Percentiles rank a stretch among this genome's conserved stretches.
These are phyloP conservation scores for Ramaria rubella DNA, from an alignment of 768 basidiomycete species.

Conservation along the genomic window DNA sequence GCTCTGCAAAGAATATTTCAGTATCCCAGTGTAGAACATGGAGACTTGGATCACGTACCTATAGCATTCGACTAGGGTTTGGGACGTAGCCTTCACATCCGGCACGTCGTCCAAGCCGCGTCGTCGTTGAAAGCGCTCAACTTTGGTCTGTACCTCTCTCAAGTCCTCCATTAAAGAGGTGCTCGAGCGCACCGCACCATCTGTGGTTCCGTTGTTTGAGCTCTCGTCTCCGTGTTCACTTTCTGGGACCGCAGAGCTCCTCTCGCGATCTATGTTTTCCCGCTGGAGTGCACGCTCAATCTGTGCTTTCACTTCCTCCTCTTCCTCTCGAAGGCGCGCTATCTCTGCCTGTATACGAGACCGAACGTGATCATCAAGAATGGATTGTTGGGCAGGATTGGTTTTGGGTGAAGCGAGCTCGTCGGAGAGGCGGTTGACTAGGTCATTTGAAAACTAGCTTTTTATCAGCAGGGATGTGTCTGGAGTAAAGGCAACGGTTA, in stretches of 20 bases:
- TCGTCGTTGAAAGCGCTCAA: conserved; percentile 61
- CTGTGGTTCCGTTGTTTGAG: no score
- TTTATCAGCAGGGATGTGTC: not conserved
- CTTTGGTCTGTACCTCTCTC: conserved; percentile 63
- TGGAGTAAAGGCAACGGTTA: conserved; percentile 12
- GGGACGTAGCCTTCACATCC: conserved; percentile 47
- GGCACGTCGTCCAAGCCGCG: conserved; percentile 49
- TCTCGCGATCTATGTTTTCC: conserved; percentile 81
- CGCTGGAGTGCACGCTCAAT: conserved; percentile 77
- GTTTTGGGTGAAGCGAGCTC: conserved; percentile 51
- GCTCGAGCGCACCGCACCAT: conserved; percentile 27
- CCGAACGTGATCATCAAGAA: conserved; percentile 68
- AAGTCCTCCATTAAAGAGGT: conserved; percentile 64
- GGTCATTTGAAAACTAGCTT: conserved; percentile 70
- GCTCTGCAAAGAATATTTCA: conserved; percentile 19
- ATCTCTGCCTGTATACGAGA: conserved; percentile 67
- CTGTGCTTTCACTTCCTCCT: conserved; percentile 60
- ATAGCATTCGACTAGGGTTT: conserved; percentile 70
- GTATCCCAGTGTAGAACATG: not conserved
- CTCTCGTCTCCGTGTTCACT: conserved; percentile 24
- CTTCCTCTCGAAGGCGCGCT: conserved; percentile 56
- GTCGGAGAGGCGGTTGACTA: conserved; percentile 74
- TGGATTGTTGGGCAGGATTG: conserved; percentile 61
- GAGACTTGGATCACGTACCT: conserved; percentile 37
- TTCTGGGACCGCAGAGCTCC: conserved; percentile 38